phyloP scores from a whole-genome alignment of 2,329 filamentous ascomycete genomes.

The Zymoseptoria tritici region DNA sequence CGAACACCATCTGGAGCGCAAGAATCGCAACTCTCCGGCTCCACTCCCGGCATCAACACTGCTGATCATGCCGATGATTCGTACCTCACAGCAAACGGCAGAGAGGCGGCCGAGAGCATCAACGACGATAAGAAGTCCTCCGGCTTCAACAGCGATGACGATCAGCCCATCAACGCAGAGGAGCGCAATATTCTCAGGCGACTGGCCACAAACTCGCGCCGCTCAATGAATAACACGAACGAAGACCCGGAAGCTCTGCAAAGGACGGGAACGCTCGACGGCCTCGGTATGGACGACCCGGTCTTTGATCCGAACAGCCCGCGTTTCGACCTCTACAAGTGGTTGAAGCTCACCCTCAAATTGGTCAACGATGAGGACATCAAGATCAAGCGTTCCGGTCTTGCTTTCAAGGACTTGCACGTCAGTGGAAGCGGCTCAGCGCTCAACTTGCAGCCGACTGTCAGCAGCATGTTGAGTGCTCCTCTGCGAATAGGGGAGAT shows the following conservation, averaged over 20 bases:
- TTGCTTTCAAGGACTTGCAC: slow-evolving; percentile 58
- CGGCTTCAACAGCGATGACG: slow-evolving; percentile 10
- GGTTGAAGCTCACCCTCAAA: slow-evolving; percentile 43
- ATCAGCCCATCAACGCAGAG: slow-evolving; percentile 15
- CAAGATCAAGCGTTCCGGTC: slow-evolving; percentile 47
- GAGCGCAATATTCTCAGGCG: slow-evolving; percentile 15
- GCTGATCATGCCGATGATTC: neutral
- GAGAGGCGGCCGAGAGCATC: slow-evolving; percentile 21
- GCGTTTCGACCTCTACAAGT: slow-evolving; percentile 49
- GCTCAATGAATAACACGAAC: slow-evolving; percentile 12
- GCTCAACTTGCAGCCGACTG: slow-evolving; percentile 61
- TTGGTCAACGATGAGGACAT: slow-evolving; percentile 51
- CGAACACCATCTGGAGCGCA: neutral
- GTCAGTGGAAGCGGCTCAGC: slow-evolving; percentile 61
- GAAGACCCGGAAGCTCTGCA: slow-evolving; percentile 15
- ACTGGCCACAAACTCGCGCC: slow-evolving; percentile 19
- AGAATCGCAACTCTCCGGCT: neutral
- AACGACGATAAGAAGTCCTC: slow-evolving; percentile 4
- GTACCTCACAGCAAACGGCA: slow-evolving; percentile 23
- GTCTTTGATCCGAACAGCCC: slow-evolving; percentile 46
- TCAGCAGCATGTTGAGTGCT: slow-evolving; percentile 51
- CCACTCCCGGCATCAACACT: neutral
- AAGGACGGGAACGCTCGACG: slow-evolving; percentile 26
- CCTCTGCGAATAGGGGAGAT: slow-evolving; percentile 53
- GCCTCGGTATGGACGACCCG: slow-evolving; percentile 39